These are phyloP conservation scores for Termitomyces sp. DNA, from an alignment of 768 basidiomycete genomes.

Conservation along the genomic window DNA sequence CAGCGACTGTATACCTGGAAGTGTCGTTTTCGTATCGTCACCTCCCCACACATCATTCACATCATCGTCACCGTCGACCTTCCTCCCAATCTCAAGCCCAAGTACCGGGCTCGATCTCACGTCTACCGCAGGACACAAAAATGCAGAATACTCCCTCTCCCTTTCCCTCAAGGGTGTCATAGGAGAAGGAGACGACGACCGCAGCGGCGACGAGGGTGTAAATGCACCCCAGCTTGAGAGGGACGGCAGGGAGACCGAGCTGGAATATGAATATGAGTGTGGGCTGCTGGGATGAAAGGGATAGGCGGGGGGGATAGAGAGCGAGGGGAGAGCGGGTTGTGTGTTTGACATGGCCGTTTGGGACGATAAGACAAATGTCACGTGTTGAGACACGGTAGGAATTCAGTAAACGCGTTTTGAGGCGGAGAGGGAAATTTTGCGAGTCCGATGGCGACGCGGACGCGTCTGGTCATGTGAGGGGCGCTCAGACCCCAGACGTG, in stretches of 20 bases:
- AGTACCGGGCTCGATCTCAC: slow-evolving; percentile 28
- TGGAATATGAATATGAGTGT: slow-evolving; percentile 9
- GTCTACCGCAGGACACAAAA: slow-evolving; percentile 18
- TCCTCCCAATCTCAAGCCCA: slow-evolving; percentile 17
- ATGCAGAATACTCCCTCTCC: slow-evolving; percentile 13
- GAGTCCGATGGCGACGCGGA: slow-evolving; percentile 22
- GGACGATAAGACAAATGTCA: slow-evolving; percentile 39
- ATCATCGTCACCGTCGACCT: not conserved
- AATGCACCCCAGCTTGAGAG: slow-evolving; percentile 15
- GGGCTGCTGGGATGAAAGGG: not conserved
- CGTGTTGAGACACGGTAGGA: slow-evolving; percentile 24
- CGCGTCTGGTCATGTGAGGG: slow-evolving; percentile 27
- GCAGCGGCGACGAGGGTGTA: slow-evolving; percentile 26
- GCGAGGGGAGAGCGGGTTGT: slow-evolving; percentile 15
- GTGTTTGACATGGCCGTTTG: slow-evolving; percentile 35
- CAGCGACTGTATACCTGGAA: slow-evolving; percentile 22
- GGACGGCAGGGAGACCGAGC: slow-evolving; percentile 11
- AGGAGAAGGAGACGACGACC: slow-evolving; percentile 36
- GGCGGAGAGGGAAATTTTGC: slow-evolving; percentile 24
- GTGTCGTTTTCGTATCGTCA: slow-evolving; percentile 11
- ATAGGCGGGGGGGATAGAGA: slow-evolving; percentile 13
- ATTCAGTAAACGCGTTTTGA: slow-evolving; percentile 36
- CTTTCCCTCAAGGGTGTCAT: slow-evolving; percentile 24
- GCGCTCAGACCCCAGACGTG: too few relatives aligned
- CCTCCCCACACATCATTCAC: not conserved